phyloP scores from a whole-genome alignment of 305 asterid species.

The Salvia sclarea region DNA sequence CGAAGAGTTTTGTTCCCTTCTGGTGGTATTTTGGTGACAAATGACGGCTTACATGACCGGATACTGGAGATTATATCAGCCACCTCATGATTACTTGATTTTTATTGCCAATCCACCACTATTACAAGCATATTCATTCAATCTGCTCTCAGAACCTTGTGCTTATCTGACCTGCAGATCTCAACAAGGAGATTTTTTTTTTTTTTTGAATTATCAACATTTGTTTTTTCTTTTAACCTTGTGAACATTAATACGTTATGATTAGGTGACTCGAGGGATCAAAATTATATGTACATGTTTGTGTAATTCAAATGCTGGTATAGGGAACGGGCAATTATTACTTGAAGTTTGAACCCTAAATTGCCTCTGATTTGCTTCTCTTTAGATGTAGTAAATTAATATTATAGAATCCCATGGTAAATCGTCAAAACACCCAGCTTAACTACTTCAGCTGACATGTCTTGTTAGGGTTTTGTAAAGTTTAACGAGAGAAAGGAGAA shows the following conservation, averaged over 20 bases:
- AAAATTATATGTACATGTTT: too few species aligned
- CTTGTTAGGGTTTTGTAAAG: background rate
- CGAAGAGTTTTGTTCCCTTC: constrained; percentile 65
- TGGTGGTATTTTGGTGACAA: constrained; percentile 76
- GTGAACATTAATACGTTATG: background rate
- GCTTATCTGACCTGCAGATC: constrained; percentile 5
- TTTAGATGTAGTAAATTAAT: too few species aligned
- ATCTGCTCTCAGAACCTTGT: constrained; percentile 9
- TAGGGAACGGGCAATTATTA: too few species aligned
- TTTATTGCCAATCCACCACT: background rate
- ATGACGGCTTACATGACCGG: constrained; percentile 51
- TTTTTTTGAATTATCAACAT: background rate
- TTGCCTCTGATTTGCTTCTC: too few species aligned
- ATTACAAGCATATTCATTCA: background rate
- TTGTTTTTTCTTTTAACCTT: background rate
- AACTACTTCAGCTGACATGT: background rate
- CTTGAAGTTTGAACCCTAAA: too few species aligned
- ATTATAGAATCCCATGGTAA: too few species aligned
- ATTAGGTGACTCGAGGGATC: background rate
- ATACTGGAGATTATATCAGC: constrained; percentile 59
- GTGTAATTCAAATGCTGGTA: too few species aligned
- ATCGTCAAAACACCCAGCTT: background rate
- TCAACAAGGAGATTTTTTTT: background rate
- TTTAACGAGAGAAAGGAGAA: background rate
- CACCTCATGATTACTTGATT: constrained; percentile 35